phyloP scores from a whole-genome alignment of 129 eudicot genomes.

The Dittrichia graveolens region DNA sequence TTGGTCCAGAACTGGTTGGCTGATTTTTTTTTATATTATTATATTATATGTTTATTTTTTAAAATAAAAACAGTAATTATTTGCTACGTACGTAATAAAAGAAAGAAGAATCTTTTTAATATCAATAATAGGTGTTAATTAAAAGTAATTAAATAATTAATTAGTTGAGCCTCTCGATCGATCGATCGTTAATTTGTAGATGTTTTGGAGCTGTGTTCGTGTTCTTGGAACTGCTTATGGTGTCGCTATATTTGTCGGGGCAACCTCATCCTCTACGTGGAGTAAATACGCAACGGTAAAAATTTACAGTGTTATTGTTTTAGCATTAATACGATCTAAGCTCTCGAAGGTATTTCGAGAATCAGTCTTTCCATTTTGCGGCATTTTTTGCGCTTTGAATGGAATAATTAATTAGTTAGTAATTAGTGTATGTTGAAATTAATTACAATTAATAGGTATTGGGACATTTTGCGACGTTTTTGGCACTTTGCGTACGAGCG shows the following conservation, averaged over 20 bases:
- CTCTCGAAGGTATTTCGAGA: too few species aligned
- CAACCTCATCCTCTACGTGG: constrained; percentile 33
- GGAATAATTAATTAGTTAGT: not conserved
- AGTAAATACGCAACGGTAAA: constrained; percentile 36
- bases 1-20: constrained; percentile 36
- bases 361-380: too few species aligned
- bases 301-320: not conserved
- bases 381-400: not conserved
- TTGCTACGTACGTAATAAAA: not conserved
- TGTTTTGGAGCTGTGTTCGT: constrained; percentile 42
- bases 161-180: not conserved
- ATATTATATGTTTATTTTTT: not conserved
- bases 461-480: constrained; percentile 27
- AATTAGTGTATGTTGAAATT: not conserved
- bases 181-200: constrained; percentile 22
- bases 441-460: not conserved
- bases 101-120: not conserved
- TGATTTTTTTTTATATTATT: not conserved
- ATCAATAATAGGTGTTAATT: too few species aligned
- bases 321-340: too few species aligned
- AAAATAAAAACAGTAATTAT: not conserved
- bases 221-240: constrained; percentile 36
- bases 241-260: constrained; percentile 24
- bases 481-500: constrained; percentile 37
- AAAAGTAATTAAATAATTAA: not conserved